Evolutionary conservation across 352 stramenopile species (phyloP), one percentile per base, ranked within the genome.

Genomic region (Peronospora belbahrii): DNA sequence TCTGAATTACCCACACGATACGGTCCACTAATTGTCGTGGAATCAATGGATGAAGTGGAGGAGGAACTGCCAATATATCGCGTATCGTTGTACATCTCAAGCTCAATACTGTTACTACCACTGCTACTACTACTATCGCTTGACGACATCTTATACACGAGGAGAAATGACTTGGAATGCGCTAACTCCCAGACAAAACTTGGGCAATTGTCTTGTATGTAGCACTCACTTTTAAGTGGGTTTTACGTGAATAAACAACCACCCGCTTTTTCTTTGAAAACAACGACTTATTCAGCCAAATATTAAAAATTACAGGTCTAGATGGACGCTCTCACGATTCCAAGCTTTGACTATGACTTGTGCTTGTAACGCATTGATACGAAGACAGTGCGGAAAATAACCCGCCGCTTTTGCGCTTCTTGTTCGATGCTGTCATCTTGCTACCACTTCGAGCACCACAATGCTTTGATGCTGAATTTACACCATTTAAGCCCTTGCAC

Each of bases 361-460:
- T 72, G 54, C 58, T 69, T 0, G 69, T 63, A 11, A 84, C 70
- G 56, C 70, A 79, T 32, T 90, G 71, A 42, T 72, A 90, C 20
- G 74, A 85, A 6, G 75, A 77, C 13, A 90, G 55, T 34, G 78
- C 72, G 0, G 75, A 85, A 47, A 90, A 72, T 43, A 90, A 76
- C 24, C 60, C 62, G 34, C 77, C 64, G 37, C 36, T 62, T 42
- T 82, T 69, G 49, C 48, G 48, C 38, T 72, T 70, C 65, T 78
- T 74, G 4, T 20, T 56, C 14, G 36, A 28, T 0, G 36, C 30
- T 23, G 36, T 10, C 2, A 30, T 28, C 6, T 41, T 48, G 20
- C 4, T 30, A 35, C 27, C 36, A 28, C 24, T 48, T 1, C 27
- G 35, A 23, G 42, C 35, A 0, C 18, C 31, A 0, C 48, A 44